Evolutionary conservation across 306 rosid species (phyloP).

Genomic region (Arachis stenosperma): DNA sequence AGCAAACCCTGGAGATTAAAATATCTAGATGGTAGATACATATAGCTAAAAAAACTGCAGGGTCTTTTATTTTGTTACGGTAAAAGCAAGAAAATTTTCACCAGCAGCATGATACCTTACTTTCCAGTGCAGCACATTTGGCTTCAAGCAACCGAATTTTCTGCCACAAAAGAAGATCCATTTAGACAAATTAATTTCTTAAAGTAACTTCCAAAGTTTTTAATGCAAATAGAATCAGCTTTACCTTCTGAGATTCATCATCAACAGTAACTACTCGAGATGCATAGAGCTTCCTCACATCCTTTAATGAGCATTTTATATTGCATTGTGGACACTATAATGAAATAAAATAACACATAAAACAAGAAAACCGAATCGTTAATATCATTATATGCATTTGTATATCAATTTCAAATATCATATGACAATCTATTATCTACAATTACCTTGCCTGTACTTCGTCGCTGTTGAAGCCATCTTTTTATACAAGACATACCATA

Average conservation of each 20-base stretch:
- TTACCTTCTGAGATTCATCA: slow-evolving; percentile 78
- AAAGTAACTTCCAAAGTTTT: neutral
- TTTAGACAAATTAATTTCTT: slow-evolving; percentile 26
- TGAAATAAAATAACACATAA: neutral
- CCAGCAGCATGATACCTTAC: slow-evolving; percentile 53
- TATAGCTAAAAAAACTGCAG: neutral
- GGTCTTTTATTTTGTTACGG: neutral
- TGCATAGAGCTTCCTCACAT: slow-evolving; percentile 75
- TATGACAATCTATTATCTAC: neutral
- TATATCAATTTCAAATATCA: neutral
- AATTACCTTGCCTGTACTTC: slow-evolving; percentile 67
- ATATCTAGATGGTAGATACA: neutral
- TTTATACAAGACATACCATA: slow-evolving; percentile 87
- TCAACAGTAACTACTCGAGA: slow-evolving; percentile 64
- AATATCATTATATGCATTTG: neutral
- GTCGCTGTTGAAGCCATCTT: slow-evolving; percentile 68
- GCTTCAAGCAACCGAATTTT: slow-evolving; percentile 67
- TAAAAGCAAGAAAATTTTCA: neutral
- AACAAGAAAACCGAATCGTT: neutral
- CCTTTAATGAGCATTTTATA: slow-evolving; percentile 67
- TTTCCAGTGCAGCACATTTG: slow-evolving; percentile 68
- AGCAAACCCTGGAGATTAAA: neutral
- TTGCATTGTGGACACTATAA: slow-evolving; percentile 91
- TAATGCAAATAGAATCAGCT: slow-evolving; percentile 18
- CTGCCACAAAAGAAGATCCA: slow-evolving; percentile 50